Percentiles rank a stretch among this genome's conserved stretches.
Evolutionary conservation across 306 rosid species (phyloP).

Genomic region (Sicyos edulis): DNA sequence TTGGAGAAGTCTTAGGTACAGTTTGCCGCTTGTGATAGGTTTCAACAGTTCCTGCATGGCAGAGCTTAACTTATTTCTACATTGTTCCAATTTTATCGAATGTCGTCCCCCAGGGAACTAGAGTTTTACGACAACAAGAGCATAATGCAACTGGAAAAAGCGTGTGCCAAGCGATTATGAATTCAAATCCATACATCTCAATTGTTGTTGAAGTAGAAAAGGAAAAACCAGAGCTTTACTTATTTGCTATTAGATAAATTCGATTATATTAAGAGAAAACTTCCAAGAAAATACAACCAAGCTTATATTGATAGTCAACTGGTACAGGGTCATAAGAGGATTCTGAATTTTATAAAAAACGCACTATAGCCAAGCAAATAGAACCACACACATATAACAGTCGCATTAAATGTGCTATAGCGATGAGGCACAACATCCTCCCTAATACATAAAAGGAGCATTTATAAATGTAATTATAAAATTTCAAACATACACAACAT

Average conservation of each 20-base stretch:
- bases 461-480: background rate
- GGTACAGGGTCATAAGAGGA: background rate
- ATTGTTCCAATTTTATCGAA: background rate
- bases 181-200: too few species aligned
- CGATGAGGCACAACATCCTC: background rate
- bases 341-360: background rate
- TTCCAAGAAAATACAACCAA: too few species aligned
- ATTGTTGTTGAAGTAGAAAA: background rate
- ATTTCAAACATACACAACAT: slow-evolving; percentile 10
- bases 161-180: too few species aligned
- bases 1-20: slow-evolving; percentile 47
- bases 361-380: background rate
- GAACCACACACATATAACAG: background rate
- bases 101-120: background rate
- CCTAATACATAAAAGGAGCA: slow-evolving; percentile 11
- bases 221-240: background rate
- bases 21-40: slow-evolving; percentile 45
- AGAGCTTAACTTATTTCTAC: slow-evolving; percentile 21
- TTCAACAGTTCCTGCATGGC: slow-evolving; percentile 55
- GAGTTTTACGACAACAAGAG: slow-evolving; percentile 17
- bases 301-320: background rate
- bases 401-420: background rate
- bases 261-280: background rate
- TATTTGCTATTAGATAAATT: too few species aligned
- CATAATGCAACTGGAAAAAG: too few species aligned